Conservation (phyloP, 345 rosid species). For the Salix udensis region DNA sequence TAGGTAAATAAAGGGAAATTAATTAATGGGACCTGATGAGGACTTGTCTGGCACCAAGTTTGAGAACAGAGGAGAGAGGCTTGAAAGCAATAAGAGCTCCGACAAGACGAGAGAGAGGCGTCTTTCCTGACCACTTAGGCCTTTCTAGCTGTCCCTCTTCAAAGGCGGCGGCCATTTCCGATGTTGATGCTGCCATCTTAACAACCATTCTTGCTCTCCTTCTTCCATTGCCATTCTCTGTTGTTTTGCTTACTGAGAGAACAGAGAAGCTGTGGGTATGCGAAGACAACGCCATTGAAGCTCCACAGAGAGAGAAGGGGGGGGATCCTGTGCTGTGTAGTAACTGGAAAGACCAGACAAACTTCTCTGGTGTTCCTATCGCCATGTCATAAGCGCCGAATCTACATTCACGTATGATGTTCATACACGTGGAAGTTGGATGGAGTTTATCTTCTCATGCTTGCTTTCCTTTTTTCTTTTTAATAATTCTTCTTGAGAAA, state of each 20-base stretch:
- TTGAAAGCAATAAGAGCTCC: constrained; percentile 53
- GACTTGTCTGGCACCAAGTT: constrained; percentile 63
- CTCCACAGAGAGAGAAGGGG: neutral
- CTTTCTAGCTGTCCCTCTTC: constrained; percentile 52
- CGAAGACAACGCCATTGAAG: constrained; percentile 35
- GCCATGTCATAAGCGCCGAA: neutral
- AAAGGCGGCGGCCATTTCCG: constrained; percentile 16
- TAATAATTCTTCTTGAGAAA: no score
- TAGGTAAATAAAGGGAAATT: neutral
- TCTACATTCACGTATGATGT: neutral
- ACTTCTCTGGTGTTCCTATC: neutral
- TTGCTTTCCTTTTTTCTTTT: no score
- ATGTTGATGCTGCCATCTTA: constrained; percentile 23
- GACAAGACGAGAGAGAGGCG: constrained; percentile 53
- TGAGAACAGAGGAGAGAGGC: constrained; percentile 53
- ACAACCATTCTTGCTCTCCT: neutral
- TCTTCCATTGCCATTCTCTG: constrained; percentile 6
- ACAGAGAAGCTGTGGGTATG: constrained; percentile 24
- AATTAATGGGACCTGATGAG: constrained; percentile 42
- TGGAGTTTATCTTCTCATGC: neutral
- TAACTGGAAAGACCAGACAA: no score
- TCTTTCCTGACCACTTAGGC: constrained; percentile 67
- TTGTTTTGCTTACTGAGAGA: constrained; percentile 11
- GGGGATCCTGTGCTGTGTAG: no score
- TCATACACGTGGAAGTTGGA: neutral